Evolutionary conservation across 139 green algal genomes (phyloP).

Genomic region (Zygnema cylindricum): DNA sequence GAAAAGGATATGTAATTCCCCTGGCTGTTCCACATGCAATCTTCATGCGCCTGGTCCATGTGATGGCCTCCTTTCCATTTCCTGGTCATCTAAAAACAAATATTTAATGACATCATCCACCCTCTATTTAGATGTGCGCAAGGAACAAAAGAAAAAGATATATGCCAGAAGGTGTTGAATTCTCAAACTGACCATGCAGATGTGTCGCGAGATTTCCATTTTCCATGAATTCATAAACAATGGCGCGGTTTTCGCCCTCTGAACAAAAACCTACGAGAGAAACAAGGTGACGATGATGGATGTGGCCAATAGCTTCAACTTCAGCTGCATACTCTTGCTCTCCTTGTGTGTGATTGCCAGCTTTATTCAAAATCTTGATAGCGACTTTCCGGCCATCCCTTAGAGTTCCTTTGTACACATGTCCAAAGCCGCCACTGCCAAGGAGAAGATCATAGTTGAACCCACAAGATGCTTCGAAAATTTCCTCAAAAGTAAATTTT

Average conservation of each 20-base stretch:
- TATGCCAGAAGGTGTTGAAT: not conserved
- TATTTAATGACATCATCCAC: not conserved
- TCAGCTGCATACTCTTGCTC: slow-evolving; percentile 50
- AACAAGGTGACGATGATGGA: slow-evolving; percentile 61
- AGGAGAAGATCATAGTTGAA: slow-evolving; percentile 35
- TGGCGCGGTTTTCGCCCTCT: slow-evolving; percentile 21
- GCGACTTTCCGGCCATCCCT: not conserved
- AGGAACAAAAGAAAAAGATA: slow-evolving; percentile 1
- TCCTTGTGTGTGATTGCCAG: slow-evolving; percentile 9
- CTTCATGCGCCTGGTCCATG: slow-evolving; percentile 1
- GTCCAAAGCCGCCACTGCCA: slow-evolving; percentile 52
- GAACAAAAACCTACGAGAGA: slow-evolving; percentile 55
- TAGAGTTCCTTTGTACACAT: slow-evolving; percentile 58
- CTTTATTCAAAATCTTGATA: slow-evolving; percentile 28
- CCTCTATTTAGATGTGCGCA: not conserved
- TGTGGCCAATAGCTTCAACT: slow-evolving; percentile 53
- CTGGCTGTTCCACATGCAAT: slow-evolving; percentile 17
- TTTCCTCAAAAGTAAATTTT: slow-evolving; percentile 43
- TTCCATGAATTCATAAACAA: slow-evolving; percentile 61
- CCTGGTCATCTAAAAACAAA: not conserved
- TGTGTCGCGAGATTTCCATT: slow-evolving; percentile 51
- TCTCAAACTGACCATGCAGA: slow-evolving; percentile 42
- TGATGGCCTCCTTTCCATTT: not conserved
- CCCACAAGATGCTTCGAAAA: slow-evolving; percentile 25
- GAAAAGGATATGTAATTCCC: slow-evolving; percentile 20